These are phyloP conservation scores for Umbellularia californica DNA, from an alignment of 164 flowering plant genomes.

Conservation along the genomic window DNA sequence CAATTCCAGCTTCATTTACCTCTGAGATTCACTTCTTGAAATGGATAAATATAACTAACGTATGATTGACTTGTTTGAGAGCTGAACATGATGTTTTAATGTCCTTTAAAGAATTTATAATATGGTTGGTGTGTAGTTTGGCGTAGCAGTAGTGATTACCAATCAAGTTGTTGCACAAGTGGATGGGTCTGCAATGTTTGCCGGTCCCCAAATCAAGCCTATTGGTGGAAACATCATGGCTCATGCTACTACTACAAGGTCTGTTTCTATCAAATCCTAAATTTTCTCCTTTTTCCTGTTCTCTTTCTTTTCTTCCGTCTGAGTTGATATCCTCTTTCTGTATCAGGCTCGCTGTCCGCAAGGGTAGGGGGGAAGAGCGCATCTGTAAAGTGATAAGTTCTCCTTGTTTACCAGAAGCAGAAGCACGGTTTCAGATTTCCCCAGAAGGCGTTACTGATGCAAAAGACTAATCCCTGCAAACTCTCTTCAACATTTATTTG, in stretches of 20 bases:
- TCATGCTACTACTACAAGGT: conserved; percentile 98
- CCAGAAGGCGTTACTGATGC: conserved; percentile 86
- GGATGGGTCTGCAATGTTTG: conserved; percentile 89
- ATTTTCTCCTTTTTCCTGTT: conserved; percentile 2
- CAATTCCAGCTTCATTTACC: not conserved
- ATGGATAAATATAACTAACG: not conserved
- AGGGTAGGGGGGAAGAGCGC: conserved; percentile 92
- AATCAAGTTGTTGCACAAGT: conserved; percentile 99
- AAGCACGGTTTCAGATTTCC: conserved; percentile 87
- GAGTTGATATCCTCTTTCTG: too few relatives aligned
- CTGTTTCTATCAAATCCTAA: conserved; percentile 5
- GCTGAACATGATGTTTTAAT: not conserved
- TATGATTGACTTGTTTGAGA: too few relatives aligned
- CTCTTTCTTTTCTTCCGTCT: not conserved
- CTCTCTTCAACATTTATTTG: not conserved
- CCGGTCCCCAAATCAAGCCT: conserved; percentile 93
- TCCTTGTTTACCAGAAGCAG: conserved; percentile 96
- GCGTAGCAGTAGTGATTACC: conserved; percentile 95
- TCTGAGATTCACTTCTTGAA: not conserved
- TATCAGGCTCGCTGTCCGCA: conserved; percentile 76
- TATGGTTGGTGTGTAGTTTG: conserved; percentile 49
- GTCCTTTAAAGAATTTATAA: not conserved
- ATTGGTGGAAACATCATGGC: conserved; percentile 99
- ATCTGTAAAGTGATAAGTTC: conserved; percentile 96
- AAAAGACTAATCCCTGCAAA: conserved; percentile 54